Base-by-base conservation (phyloP, 2,329 filamentous ascomycete genomes). In the Claviceps pazoutovae region DNA sequence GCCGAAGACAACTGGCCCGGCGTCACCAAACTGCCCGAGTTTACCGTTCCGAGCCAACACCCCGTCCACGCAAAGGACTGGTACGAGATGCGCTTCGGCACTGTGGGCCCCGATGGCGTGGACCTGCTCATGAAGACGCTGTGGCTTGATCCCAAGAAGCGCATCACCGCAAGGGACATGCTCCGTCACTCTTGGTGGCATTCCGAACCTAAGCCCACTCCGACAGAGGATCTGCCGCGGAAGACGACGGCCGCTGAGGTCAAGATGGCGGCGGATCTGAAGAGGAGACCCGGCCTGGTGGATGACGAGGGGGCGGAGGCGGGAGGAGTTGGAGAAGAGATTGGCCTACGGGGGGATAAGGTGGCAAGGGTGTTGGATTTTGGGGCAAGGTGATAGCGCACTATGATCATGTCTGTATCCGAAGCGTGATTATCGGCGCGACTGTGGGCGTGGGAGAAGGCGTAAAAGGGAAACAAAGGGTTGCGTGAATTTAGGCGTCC, bases 1-100 rank as follows among this genome's bases (percentile, higher is more conserved):
- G 93, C 82, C 4, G 93, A 98, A 64, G 87, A 93, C 16, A 91
- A 89, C 64, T 98, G 93, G 93, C 90, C 93, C 1, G 91, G 91
- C 30, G 90, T 98, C 7, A 82, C 82, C 4, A 81, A 81, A 56
- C 73, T 98, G 11, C 81, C 83, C 14, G 84, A 84, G 54, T 98
- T 93, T 68, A 80, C 89, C n/a, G 78, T 85, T 1, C 76, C 84
- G 1, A 78, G 79, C 5, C 71, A 78, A 52, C 75, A 81, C 55
- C 71, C 80, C 59, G 59, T 88, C 67, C 78, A 79, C 56, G 80
- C 80, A 1, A 78, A 79, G 55, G 82, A 86, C 52, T 84, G 84
- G 62, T 96, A 88, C 73, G 74, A 84, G 62, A 72, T 74, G 50
- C 80, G 82, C 55, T 96, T 98, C 63, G 82, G 86, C 51, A 85